These are phyloP conservation scores for Rhodotorula mucilaginosa DNA, from an alignment of 1,284 basidiomycete genomes.

Conservation along the genomic window DNA sequence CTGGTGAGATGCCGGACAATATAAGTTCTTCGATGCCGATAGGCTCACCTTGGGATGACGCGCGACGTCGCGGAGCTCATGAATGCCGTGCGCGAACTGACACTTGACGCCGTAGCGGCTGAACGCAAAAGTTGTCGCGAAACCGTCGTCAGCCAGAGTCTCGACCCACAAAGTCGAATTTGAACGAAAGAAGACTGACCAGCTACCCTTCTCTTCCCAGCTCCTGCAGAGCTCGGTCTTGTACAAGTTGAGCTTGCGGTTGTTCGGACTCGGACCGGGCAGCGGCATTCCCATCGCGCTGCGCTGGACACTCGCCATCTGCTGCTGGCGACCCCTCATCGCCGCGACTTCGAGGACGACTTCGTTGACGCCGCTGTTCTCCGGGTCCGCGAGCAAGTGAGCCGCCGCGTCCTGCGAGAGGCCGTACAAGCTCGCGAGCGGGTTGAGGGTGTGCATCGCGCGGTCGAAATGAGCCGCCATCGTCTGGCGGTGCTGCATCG, in stretches of 20 bases:
- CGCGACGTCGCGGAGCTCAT: conserved; percentile 73
- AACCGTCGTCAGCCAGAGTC: background rate
- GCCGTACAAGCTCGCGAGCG: conserved; percentile 35
- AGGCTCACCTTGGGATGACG: conserved; percentile 74
- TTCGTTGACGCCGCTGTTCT: conserved; percentile 32
- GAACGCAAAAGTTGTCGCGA: background rate
- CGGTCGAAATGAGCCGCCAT: conserved; percentile 37
- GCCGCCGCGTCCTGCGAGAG: conserved; percentile 32
- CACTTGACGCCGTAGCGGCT: conserved; percentile 75
- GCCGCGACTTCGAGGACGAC: conserved; percentile 32
- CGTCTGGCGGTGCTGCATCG: conserved; percentile 10
- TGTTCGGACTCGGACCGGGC: conserved; percentile 76
- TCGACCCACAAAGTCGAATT: no score
- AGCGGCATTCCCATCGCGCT: conserved; percentile 19
- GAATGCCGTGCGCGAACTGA: conserved; percentile 85
- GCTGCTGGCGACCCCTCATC: conserved; percentile 31
- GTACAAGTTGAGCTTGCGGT: conserved; percentile 80
- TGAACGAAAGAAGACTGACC: conserved; percentile 46
- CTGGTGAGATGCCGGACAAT: background rate
- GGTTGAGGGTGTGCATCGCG: conserved; percentile 33
- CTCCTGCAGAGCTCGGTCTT: conserved; percentile 87
- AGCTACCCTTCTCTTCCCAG: conserved; percentile 89
- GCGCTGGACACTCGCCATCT: conserved; percentile 25
- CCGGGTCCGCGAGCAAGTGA: conserved; percentile 30
- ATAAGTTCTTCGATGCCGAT: conserved; percentile 27